Conservation (phyloP, 2,329 filamentous ascomycete genomes). For the Periglandula ipomoeae region DNA sequence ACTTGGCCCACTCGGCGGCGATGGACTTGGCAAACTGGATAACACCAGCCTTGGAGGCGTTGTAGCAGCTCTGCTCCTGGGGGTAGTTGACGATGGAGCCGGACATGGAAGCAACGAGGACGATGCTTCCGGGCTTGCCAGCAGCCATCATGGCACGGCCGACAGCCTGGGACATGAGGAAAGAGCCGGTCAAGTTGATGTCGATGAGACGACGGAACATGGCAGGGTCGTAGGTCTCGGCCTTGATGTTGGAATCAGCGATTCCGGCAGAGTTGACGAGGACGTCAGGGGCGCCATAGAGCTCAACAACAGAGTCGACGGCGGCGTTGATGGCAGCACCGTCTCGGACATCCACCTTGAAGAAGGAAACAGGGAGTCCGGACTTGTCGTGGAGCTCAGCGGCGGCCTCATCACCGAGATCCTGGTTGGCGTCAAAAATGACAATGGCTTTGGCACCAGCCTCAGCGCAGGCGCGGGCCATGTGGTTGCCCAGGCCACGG, state of each 20-base stretch:
- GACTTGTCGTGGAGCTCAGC: slow-evolving; percentile 62
- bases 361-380: slow-evolving; percentile 66
- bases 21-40: slow-evolving; percentile 72
- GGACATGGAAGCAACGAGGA: slow-evolving; percentile 74
- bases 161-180: slow-evolving; percentile 67
- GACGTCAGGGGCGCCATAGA: slow-evolving; percentile 62
- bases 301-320: slow-evolving; percentile 54
- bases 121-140: slow-evolving; percentile 61
- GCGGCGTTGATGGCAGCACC: slow-evolving; percentile 60
- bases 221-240: slow-evolving; percentile 64
- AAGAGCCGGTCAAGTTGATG: slow-evolving; percentile 74
- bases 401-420: slow-evolving; percentile 61
- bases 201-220: slow-evolving; percentile 74
- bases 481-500: slow-evolving; percentile 68
- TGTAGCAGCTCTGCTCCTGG: slow-evolving; percentile 76
- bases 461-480: slow-evolving; percentile 69
- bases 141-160: slow-evolving; percentile 65
- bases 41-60: slow-evolving; percentile 73
- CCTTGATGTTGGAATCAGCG: slow-evolving; percentile 76
- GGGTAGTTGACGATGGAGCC: slow-evolving; percentile 80
- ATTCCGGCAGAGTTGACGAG: slow-evolving; percentile 76
- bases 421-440: slow-evolving; percentile 70
- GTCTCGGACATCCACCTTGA: slow-evolving; percentile 71
- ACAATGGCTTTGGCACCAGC: slow-evolving; percentile 64
- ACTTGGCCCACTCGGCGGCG: slow-evolving; percentile 75